Base-by-base conservation (phyloP, 108 stramenopile species). In the Skeletonema potamos region DNA sequence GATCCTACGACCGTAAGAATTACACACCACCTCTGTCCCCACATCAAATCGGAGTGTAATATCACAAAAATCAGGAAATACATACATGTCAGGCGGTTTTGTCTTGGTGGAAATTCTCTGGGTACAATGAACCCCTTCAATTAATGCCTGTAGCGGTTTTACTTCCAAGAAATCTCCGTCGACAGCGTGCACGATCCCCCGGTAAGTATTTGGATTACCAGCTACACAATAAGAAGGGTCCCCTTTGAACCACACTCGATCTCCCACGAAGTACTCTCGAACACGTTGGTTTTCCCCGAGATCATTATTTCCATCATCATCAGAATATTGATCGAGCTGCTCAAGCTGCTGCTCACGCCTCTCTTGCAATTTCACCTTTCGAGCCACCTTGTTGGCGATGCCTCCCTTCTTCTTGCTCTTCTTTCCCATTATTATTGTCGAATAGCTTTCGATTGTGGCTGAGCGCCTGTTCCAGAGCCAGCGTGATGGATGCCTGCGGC, bases 361-460 rank as follows among this genome's bases (percentile, higher is more conserved):
- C n/a, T 51, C 48, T 51, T 51, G 48, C 48, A 51, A 51, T 24
- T 48, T 48, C 46, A 20, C 46, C 46, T 48, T 48, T 22, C 46
- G 4, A 22, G 48, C 48, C 0, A 20, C 48, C 48, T 51, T 51
- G 22, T 10, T 51, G 18, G 48, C 22, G 18, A 20, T 20, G 6
- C 48, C 48, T 20, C 44, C 44, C 22, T 20, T 20, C 22, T 51
- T 51, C 48, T 51, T 51, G 22, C 48, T 51, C 48, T 51, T 51
- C 48, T 51, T 51, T 24, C 48, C 48, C 48, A 51, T 51, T n/a
- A n/a, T n/a, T n/a, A n/a, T n/a, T n/a, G n/a, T n/a, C n/a, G n/a
- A n/a, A n/a, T n/a, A n/a, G n/a, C n/a, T n/a, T n/a, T n/a, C n/a
- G n/a, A n/a, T n/a, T n/a, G n/a, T n/a, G n/a, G n/a, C n/a, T n/a